Conservation (phyloP, 2,329 filamentous ascomycete species). For the Cryphonectria carpinicola region DNA sequence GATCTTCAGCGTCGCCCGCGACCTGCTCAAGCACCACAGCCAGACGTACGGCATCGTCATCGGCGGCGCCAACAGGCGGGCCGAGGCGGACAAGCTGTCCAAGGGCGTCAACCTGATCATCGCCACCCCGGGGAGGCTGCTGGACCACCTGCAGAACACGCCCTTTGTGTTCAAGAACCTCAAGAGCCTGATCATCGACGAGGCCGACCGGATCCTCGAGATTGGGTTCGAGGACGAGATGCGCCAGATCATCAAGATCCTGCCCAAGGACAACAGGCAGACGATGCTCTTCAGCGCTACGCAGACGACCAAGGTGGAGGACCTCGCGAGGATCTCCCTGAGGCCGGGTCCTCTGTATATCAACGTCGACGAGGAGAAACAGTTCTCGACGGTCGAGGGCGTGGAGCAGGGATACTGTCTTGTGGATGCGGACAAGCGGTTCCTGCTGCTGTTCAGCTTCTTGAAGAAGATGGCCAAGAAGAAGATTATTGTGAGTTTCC, state of each 20-base stretch:
- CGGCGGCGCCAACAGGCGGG: conserved; percentile 86
- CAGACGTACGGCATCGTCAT: conserved; percentile 96
- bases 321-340: conserved; percentile 91
- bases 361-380: conserved; percentile 90
- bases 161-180: conserved; percentile 92
- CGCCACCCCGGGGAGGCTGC: conserved; percentile 86
- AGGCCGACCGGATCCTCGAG: conserved; percentile 94
- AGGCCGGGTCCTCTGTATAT: conserved; percentile 91
- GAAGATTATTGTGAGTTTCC: conserved; percentile 78
- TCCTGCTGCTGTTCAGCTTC: conserved; percentile 92
- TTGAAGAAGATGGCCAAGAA: conserved; percentile 90
- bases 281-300: conserved; percentile 99
- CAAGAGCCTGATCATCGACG: conserved; percentile 90
- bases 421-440: conserved; percentile 91
- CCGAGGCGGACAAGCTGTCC: conserved; percentile 89
- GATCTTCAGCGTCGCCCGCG: conserved; percentile 92
- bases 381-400: conserved; percentile 89
- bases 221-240: conserved; percentile 99
- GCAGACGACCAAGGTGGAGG: conserved; percentile 97
- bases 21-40: conserved; percentile 92
- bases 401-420: conserved; percentile 95
- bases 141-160: conserved; percentile 94
- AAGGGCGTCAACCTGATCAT: conserved; percentile 96
- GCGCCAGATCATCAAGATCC: conserved; percentile 92
- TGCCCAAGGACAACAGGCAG: conserved; percentile 84